Evolutionary conservation across 257 asterid genomes (phyloP).

Genomic region (Lithospermum erythrorhizon): DNA sequence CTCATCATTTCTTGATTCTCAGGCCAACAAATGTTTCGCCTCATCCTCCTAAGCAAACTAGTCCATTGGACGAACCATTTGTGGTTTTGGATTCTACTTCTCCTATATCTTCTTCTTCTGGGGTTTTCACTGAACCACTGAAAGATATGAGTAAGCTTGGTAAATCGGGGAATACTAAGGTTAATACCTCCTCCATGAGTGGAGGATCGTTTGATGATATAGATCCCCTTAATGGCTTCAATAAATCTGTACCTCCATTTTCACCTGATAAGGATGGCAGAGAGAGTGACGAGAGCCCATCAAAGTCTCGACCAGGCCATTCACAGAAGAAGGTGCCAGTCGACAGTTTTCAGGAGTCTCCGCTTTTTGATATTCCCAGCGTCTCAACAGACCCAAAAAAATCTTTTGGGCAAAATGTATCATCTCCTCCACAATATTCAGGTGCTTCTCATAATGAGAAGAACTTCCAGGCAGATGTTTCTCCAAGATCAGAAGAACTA

Average conservation of each 20-base stretch:
- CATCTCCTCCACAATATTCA: conserved; percentile 40
- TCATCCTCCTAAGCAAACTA: conserved; percentile 45
- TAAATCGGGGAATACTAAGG: conserved; percentile 46
- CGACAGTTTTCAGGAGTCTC: conserved; percentile 51
- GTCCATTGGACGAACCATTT: conserved; percentile 69
- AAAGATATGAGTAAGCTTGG: conserved; percentile 49
- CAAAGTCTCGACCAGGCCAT: conserved; percentile 32
- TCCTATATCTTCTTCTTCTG: conserved; percentile 38
- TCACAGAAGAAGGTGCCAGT: conserved; percentile 38
- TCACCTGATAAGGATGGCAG: conserved; percentile 42
- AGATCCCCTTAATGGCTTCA: conserved; percentile 43
- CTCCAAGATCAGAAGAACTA: conserved; percentile 49
- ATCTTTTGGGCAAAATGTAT: conserved; percentile 38
- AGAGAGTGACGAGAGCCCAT: conserved; percentile 20
- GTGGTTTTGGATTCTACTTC: conserved; percentile 56
- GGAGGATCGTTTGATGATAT: conserved; percentile 70
- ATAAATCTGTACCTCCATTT: conserved; percentile 43
- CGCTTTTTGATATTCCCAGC: conserved; percentile 64
- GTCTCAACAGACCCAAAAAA: conserved; percentile 43
- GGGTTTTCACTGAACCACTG: conserved; percentile 52
- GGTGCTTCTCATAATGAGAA: conserved; percentile 28
- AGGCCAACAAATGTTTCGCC: conserved; percentile 62
- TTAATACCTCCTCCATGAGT: conserved; percentile 42
- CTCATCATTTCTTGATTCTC: conserved; percentile 24
- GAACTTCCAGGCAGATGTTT: conserved; percentile 29